These are phyloP conservation scores for Seiridium cupressi DNA, from an alignment of 2,329 filamentous ascomycete species.

Conservation along the genomic window DNA sequence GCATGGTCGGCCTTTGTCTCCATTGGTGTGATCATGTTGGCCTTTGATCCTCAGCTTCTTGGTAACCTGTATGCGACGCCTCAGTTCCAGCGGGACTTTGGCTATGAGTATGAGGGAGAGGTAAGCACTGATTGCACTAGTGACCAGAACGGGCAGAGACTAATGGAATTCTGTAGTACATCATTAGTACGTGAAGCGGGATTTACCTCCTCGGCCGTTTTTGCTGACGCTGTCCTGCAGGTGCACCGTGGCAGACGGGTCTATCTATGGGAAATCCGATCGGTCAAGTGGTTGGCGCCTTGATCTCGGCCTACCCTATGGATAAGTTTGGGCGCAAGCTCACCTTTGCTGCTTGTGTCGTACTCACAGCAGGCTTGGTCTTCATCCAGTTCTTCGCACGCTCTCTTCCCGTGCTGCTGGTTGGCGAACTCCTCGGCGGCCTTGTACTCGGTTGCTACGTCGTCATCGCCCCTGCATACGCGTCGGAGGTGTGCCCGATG, in stretches of 20 bases:
- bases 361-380: constrained; percentile 49
- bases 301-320: constrained; percentile 46
- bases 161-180: constrained; percentile 21
- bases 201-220: neutral
- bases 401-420: constrained; percentile 53
- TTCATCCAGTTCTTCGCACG: constrained; percentile 64
- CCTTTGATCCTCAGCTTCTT: constrained; percentile 64
- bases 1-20: constrained; percentile 60
- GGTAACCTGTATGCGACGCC: constrained; percentile 54
- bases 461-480: constrained; percentile 57
- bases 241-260: constrained; percentile 44
- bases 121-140: constrained; percentile 15
- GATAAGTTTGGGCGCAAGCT: constrained; percentile 42
- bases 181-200: constrained; percentile 24
- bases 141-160: neutral
- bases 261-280: constrained; percentile 54
- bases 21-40: constrained; percentile 58
- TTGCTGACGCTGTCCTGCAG: constrained; percentile 21
- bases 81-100: constrained; percentile 32
- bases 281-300: constrained; percentile 55
- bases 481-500: constrained; percentile 59
- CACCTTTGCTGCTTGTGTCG: constrained; percentile 43
- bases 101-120: constrained; percentile 25
- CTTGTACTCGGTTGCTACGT: constrained; percentile 61
- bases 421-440: constrained; percentile 60